Evolutionary conservation across 495 filamentous ascomycete species (phyloP).

Genomic region (Penicillium silybi): DNA sequence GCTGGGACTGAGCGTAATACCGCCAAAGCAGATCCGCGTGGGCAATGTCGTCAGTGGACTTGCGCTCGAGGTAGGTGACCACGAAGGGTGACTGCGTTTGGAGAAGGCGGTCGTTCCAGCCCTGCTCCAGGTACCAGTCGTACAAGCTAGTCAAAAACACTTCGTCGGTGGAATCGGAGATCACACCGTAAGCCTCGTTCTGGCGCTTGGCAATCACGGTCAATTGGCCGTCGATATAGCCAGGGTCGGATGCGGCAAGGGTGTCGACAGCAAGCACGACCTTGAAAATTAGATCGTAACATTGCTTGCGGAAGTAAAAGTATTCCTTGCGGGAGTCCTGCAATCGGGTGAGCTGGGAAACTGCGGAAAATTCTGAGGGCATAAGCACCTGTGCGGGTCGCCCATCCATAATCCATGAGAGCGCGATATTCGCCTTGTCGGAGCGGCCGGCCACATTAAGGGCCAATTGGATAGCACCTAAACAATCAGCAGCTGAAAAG

Average conservation of each 20-base stretch:
- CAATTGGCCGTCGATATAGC: constrained; percentile 70
- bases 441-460: constrained; percentile 73
- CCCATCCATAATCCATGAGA: constrained; percentile 70
- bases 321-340: constrained; percentile 64
- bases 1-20: constrained; percentile 74
- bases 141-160: constrained; percentile 93
- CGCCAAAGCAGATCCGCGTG: constrained; percentile 91
- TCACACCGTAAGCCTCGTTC: constrained; percentile 80
- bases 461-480: constrained; percentile 84
- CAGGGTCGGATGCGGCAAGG: constrained; percentile 58
- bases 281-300: constrained; percentile 78
- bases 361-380: background rate
- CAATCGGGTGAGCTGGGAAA: constrained; percentile 6
- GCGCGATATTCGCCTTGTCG: constrained; percentile 78
- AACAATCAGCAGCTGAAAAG: background rate
- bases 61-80: constrained; percentile 76
- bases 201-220: constrained; percentile 71
- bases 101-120: constrained; percentile 78
- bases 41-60: constrained; percentile 59
- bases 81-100: constrained; percentile 79
- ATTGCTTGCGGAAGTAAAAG: constrained; percentile 68
- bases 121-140: constrained; percentile 88
- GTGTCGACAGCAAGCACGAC: constrained; percentile 73
- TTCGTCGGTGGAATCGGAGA: constrained; percentile 81
- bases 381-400: constrained; percentile 45